phyloP scores from a whole-genome alignment of 2,329 filamentous ascomycete genomes.

The Neoascochyta sp. region DNA sequence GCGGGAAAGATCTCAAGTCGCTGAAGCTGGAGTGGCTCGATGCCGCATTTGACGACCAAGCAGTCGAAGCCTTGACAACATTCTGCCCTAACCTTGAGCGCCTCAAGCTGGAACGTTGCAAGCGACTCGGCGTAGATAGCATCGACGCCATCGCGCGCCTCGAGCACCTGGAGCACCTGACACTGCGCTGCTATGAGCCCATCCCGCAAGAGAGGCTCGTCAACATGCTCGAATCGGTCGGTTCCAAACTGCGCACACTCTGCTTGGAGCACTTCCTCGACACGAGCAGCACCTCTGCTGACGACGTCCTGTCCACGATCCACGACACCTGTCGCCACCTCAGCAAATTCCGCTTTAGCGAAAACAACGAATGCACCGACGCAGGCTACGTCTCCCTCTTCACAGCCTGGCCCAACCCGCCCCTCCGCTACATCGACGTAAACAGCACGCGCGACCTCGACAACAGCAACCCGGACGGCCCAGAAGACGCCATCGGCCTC shows the following conservation, averaged over 20 bases:
- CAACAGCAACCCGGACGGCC: slow-evolving; percentile 62
- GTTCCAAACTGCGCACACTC: slow-evolving; percentile 67
- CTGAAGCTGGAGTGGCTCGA: slow-evolving; percentile 83
- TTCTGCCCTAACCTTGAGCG: slow-evolving; percentile 66
- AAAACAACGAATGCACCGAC: slow-evolving; percentile 74
- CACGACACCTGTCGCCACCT: slow-evolving; percentile 66
- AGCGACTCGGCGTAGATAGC: slow-evolving; percentile 64
- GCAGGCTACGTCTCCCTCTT: slow-evolving; percentile 70
- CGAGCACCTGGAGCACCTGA: slow-evolving; percentile 66
- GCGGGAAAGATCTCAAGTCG: slow-evolving; percentile 62
- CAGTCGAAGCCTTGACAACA: slow-evolving; percentile 58
- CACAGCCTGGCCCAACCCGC: slow-evolving; percentile 68
- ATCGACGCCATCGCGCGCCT: slow-evolving; percentile 63
- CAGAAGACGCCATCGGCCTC: slow-evolving; percentile 64
- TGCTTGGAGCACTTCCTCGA: slow-evolving; percentile 68
- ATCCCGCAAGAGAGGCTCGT: slow-evolving; percentile 58
- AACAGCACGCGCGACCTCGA: slow-evolving; percentile 75
- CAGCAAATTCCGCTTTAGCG: slow-evolving; percentile 74
- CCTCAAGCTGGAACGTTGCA: slow-evolving; percentile 79
- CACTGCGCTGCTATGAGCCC: slow-evolving; percentile 61
- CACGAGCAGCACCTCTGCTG: slow-evolving; percentile 56
- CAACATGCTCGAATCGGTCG: slow-evolving; percentile 59
- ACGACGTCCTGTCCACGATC: slow-evolving; percentile 62
- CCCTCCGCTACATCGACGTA: slow-evolving; percentile 68
- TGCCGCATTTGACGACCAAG: slow-evolving; percentile 71